These are phyloP conservation scores for Prunus mume DNA, from an alignment of 306 rosid species.

Conservation along the genomic window DNA sequence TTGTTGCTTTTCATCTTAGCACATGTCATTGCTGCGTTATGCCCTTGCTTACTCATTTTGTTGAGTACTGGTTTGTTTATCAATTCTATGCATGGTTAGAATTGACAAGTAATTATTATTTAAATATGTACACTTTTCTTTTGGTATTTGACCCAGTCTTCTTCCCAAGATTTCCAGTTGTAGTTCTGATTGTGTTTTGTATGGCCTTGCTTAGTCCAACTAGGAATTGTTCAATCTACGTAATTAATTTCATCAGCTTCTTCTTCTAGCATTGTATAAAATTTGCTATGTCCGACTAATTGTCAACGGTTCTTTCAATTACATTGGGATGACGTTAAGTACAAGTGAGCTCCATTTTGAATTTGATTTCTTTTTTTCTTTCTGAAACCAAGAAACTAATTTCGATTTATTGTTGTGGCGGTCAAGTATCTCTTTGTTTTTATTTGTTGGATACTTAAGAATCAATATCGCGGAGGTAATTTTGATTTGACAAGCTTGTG, in stretches of 20 bases:
- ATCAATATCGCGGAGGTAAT: no score
- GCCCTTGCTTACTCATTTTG: neutral
- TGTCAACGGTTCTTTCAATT: neutral
- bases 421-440: no score
- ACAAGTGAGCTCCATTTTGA: neutral
- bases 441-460: no score
- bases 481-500: no score
- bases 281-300: neutral
- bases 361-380: neutral
- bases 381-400: no score
- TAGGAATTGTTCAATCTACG: neutral
- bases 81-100: neutral
- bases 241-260: neutral
- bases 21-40: neutral
- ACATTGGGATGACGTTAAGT: neutral
- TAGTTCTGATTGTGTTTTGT: neutral
- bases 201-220: neutral
- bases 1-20: neutral
- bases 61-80: neutral
- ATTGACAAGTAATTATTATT: neutral
- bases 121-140: neutral
- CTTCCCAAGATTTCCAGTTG: neutral
- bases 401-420: no score
- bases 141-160: neutral
- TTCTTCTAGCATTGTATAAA: neutral